Evolutionary conservation across 2,329 filamentous ascomycete genomes (phyloP), one percentile per base, ranked within the genome.

Genomic region (Pseudodiploospora longispora): DNA sequence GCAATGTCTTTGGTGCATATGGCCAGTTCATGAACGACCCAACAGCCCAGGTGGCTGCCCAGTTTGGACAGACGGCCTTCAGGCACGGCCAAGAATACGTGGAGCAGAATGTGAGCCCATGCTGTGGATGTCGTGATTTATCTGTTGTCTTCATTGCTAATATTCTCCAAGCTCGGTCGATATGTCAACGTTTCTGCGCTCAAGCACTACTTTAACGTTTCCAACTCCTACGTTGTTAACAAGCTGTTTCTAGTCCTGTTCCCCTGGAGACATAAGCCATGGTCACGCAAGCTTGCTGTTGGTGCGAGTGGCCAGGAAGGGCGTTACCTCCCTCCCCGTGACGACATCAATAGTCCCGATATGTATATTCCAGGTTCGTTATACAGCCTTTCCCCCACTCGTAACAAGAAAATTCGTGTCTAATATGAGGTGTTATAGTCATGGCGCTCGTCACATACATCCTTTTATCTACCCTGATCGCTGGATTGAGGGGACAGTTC

Each of bases 141-240:
- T 27, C 8, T 32, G 19, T 12, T 10, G 10, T 30, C 19, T 34
- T 34, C 9, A 6, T n/a, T 29, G 50, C 47, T 57, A 51, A 53
- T 38, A 3, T 10, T 28, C 7, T 36, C 19, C 36, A 43, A 76
- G 74, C 67, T 78, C 52, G 76, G 76, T 52, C 74, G 76, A 65
- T 96, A 91, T 68, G 83, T 98, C 67, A 95, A 90, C 59, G 85
- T 97, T 55, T 84, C 85, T 10, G 87, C 88, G 12, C 76, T 98
- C 37, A 98, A 98, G 68, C 93, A 96, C 69, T 98, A 97, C 76
- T 98, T 98, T 73, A 96, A 97, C 69, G 93, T 98, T 52, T 94
- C 90, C 54, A 98, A 98, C 74, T 86, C 80, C 47, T 98, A 98
- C 67, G 93, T 98, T 61, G 75, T 94, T 61, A 88, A 84, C 69